Percentiles rank a stretch among this genome's conserved stretches.
These are phyloP conservation scores for Ophiostoma sp. DNA, from an alignment of 2,329 filamentous ascomycete species.

Conservation along the genomic window DNA sequence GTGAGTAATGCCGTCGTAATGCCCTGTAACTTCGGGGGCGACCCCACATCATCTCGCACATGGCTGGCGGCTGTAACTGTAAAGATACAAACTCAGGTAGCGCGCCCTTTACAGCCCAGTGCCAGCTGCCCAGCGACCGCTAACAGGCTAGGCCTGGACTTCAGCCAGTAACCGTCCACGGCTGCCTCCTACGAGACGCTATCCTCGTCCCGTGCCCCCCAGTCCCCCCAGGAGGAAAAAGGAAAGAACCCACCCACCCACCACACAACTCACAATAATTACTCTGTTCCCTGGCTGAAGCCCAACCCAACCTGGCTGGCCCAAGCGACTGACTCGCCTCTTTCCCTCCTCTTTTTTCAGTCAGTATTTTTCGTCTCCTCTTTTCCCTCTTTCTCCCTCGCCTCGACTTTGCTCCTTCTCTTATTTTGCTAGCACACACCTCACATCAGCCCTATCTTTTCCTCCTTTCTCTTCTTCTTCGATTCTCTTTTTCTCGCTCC, in stretches of 20 bases:
- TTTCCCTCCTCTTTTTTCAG: slow-evolving; percentile 14
- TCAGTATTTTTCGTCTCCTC: slow-evolving; percentile 11
- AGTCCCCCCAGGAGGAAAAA: not conserved
- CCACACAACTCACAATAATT: slow-evolving; percentile 4
- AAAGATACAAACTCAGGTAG: not conserved
- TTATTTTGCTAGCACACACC: not conserved
- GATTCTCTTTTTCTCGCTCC: not conserved
- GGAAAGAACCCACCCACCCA: slow-evolving; percentile 1
- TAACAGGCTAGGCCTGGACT: not conserved
- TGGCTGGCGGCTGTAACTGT: slow-evolving; percentile 1
- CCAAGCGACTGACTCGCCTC: slow-evolving; percentile 6
- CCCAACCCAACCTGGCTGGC: slow-evolving; percentile 5
- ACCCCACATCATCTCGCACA: slow-evolving; percentile 2
- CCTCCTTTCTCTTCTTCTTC: not conserved
- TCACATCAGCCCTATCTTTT: not conserved
- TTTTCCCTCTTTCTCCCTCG: not conserved
- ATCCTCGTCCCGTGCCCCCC: slow-evolving; percentile 9
- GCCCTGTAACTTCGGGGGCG: slow-evolving; percentile 1
- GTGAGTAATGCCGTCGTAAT: not conserved
- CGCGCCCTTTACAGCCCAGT: not conserved
- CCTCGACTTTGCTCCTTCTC: not conserved
- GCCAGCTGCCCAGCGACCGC: slow-evolving; percentile 13
- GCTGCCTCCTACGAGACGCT: slow-evolving; percentile 4
- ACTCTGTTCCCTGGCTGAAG: not conserved
- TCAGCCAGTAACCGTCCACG: slow-evolving; percentile 10